phyloP scores from a whole-genome alignment of 129 eudicot species.

The Flaveria ramosissima region DNA sequence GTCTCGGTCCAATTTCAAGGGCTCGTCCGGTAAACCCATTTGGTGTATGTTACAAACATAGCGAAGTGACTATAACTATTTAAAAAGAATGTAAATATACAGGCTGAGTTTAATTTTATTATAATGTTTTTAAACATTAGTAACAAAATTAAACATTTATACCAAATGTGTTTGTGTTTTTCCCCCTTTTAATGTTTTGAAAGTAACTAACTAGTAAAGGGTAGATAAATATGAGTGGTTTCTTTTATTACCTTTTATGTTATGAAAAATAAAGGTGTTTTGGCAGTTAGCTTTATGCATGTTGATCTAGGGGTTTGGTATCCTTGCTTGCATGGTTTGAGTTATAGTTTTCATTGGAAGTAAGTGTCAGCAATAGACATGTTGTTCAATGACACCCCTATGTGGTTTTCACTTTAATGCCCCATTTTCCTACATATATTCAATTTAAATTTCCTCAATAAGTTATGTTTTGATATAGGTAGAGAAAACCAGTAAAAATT shows the following conservation, averaged over 20 bases:
- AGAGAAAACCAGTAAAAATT: too few species aligned
- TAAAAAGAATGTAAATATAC: too few species aligned
- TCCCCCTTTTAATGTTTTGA: slow-evolving; percentile 6
- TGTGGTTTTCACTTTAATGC: slow-evolving; percentile 8
- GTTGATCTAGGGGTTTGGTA: slow-evolving; percentile 29
- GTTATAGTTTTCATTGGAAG: slow-evolving; percentile 50
- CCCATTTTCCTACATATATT: background rate
- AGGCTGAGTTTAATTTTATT: too few species aligned
- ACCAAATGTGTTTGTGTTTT: slow-evolving; percentile 25
- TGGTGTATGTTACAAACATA: too few species aligned
- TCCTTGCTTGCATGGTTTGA: slow-evolving; percentile 40
- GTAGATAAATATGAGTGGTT: slow-evolving; percentile 21
- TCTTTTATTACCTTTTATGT: slow-evolving; percentile 21
- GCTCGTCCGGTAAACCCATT: too few species aligned
- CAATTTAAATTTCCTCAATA: background rate
- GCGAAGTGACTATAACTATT: too few species aligned
- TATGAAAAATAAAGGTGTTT: slow-evolving; percentile 38
- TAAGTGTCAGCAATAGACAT: slow-evolving; percentile 48
- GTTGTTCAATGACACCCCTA: slow-evolving; percentile 41
- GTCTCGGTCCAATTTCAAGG: too few species aligned
- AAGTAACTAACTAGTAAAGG: slow-evolving; percentile 29
- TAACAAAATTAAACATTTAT: slow-evolving; percentile 15
- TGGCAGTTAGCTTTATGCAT: slow-evolving; percentile 42
- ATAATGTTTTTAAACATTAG: too few species aligned
- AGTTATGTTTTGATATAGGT: too few species aligned